Evolutionary conservation across 129 eudicot genomes (phyloP).

Genomic region (Sambucus nigra): DNA sequence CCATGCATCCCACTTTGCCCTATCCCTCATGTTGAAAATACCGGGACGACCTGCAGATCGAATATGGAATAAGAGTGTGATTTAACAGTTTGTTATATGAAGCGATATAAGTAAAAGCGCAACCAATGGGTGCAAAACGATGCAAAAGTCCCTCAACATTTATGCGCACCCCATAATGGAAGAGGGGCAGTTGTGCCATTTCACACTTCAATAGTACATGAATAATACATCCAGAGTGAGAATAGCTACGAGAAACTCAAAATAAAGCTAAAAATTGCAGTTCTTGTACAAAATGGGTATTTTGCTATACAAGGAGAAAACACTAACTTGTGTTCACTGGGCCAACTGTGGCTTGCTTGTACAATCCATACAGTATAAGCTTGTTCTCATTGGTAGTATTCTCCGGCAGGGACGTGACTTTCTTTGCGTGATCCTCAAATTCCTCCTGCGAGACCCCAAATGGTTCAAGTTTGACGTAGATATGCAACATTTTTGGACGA

Average conservation of each 20-base stretch:
- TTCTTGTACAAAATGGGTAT: neutral
- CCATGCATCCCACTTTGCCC: slow-evolving; percentile 99
- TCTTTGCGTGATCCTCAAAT: slow-evolving; percentile 80
- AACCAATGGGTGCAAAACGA: no score
- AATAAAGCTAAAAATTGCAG: neutral
- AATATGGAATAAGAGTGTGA: neutral
- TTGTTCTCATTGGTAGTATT: slow-evolving; percentile 45
- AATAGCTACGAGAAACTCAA: neutral
- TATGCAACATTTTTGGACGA: no score
- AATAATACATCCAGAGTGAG: no score
- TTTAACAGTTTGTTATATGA: neutral
- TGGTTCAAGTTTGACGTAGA: slow-evolving; percentile 4
- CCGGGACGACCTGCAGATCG: slow-evolving; percentile 80
- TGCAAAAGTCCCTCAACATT: no score
- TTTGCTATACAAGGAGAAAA: neutral
- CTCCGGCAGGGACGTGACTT: slow-evolving; percentile 68
- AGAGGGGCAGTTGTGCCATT: no score
- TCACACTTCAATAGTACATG: no score
- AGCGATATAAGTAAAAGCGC: neutral
- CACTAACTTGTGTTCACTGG: slow-evolving; percentile 64
- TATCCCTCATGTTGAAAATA: slow-evolving; percentile 68
- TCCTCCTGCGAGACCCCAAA: slow-evolving; percentile 53
- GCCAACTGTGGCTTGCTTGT: slow-evolving; percentile 91
- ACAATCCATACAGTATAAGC: slow-evolving; percentile 79
- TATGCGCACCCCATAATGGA: no score